A percentile compares a stretch with the other conserved stretches of the same genome.
These are phyloP conservation scores for Populus simonii DNA, from an alignment of 345 rosid species.

Conservation along the genomic window DNA sequence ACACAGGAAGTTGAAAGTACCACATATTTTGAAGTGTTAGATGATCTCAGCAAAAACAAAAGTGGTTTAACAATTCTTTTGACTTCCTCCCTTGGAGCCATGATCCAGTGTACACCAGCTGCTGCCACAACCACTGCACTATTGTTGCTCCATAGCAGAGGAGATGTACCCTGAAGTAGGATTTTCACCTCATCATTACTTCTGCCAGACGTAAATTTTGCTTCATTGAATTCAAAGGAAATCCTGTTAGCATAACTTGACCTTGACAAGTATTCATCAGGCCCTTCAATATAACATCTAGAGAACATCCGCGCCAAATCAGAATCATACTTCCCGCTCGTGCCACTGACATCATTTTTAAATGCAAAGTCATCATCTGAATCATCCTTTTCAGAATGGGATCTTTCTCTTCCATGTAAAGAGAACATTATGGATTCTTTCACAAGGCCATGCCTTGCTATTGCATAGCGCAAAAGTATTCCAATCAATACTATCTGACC, in stretches of 20 bases:
- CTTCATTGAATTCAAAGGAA: conserved; percentile 36
- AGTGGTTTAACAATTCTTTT: conserved; percentile 83
- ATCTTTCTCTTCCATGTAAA: conserved; percentile 41
- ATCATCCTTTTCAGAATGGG: conserved; percentile 43
- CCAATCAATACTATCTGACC: conserved; percentile 83
- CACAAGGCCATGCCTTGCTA: conserved; percentile 85
- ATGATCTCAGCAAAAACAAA: conserved; percentile 80
- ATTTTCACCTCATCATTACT: conserved; percentile 71
- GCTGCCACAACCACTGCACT: conserved; percentile 93
- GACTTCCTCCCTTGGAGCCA: conserved; percentile 76
- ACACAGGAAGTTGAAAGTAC: conserved; percentile 35
- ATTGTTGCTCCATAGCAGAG: conserved; percentile 87
- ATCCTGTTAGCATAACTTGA: conserved; percentile 39
- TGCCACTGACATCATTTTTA: conserved; percentile 33
- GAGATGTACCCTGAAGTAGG: conserved; percentile 83
- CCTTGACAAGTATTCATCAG: conserved; percentile 78
- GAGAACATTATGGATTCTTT: conserved; percentile 84
- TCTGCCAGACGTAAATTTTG: conserved; percentile 57
- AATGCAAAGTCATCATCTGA: conserved; percentile 31
- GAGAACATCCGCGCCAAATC: conserved; percentile 51
- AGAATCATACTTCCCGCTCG: conserved; percentile 31
- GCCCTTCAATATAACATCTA: conserved; percentile 83
- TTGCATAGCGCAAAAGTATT: conserved; percentile 69
- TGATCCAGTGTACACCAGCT: conserved; percentile 93
- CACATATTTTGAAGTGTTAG: conserved; percentile 85